Percentiles rank a stretch among this genome's conserved stretches.
Conservation (phyloP, 163 green algal genomes). For the Trebouxia gelatinosa region DNA sequence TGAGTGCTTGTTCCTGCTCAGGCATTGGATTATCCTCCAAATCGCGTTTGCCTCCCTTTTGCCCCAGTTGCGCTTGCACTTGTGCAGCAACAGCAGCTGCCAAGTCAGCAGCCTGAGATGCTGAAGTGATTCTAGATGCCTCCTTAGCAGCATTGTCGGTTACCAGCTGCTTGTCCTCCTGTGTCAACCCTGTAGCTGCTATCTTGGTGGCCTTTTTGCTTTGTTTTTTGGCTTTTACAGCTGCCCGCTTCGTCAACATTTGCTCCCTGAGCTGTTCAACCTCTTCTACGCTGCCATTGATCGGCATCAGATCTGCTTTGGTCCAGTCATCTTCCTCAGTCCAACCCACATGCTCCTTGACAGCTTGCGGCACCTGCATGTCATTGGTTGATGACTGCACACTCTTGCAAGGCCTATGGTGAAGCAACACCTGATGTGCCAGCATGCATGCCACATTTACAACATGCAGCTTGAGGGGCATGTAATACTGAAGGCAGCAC, state of each 20-base stretch:
- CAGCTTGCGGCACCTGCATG: slow-evolving; percentile 50
- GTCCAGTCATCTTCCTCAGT: too few relatives aligned
- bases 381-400: neutral
- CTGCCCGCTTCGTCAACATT: slow-evolving; percentile 49
- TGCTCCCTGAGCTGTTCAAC: slow-evolving; percentile 50
- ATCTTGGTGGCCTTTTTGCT: slow-evolving; percentile 61
- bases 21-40: neutral
- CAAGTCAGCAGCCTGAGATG: neutral
- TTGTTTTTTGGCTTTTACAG: slow-evolving; percentile 47
- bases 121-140: neutral
- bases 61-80: neutral
- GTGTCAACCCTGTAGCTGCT: neutral
- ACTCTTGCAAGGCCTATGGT: too few relatives aligned
- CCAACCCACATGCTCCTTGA: slow-evolving; percentile 75
- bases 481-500: too few relatives aligned
- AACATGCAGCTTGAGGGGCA: too few relatives aligned
- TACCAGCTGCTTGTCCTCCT: slow-evolving; percentile 3
- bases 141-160: slow-evolving; percentile 28
- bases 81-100: slow-evolving; percentile 13
- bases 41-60: slow-evolving; percentile 6
- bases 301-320: slow-evolving; percentile 55
- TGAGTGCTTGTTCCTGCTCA: slow-evolving; percentile 22
- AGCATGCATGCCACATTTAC: too few relatives aligned
- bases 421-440: too few relatives aligned
- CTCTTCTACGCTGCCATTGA: slow-evolving; percentile 79